Conservation (phyloP, 257 asterid species). For the Rehmannia glutinosa region DNA sequence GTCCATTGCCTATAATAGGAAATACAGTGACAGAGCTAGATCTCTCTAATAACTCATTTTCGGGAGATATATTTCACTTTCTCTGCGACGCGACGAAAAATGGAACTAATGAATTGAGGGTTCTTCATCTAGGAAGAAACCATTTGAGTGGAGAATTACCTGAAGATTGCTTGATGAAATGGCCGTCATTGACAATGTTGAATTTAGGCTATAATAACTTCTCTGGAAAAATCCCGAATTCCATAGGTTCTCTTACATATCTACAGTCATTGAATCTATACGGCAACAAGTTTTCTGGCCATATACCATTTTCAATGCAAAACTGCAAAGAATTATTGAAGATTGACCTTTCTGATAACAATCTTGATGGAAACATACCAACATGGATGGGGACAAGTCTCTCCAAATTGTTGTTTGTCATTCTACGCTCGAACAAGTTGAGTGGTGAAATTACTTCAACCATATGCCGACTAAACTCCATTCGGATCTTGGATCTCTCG, state of each 20-base stretch:
- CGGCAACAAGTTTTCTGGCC: constrained; percentile 13
- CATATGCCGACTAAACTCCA: too few species aligned
- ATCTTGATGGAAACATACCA: constrained; percentile 16
- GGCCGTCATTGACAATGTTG: background rate
- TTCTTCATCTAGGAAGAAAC: constrained; percentile 30
- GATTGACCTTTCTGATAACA: constrained; percentile 22
- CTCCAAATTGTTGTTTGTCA: constrained; percentile 1
- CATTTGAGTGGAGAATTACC: too few species aligned
- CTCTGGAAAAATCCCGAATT: constrained; percentile 30
- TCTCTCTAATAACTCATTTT: constrained; percentile 28
- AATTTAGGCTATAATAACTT: constrained; percentile 27
- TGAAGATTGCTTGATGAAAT: too few species aligned
- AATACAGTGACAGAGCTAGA: background rate
- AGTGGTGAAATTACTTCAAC: too few species aligned
- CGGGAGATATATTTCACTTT: constrained; percentile 20
- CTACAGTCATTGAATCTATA: constrained; percentile 20
- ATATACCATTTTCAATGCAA: too few species aligned
- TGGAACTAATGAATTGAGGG: background rate
- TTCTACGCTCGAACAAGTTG: too few species aligned
- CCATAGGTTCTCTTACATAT: constrained; percentile 18
- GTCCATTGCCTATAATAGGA: constrained; percentile 23
- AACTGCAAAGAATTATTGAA: constrained; percentile 16
- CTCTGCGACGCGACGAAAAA: constrained; percentile 21
- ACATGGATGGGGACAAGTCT: constrained; percentile 15
- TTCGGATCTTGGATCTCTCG: too few species aligned